phyloP scores from a whole-genome alignment of 2,329 filamentous ascomycete species.

The Xylaria sp. region DNA sequence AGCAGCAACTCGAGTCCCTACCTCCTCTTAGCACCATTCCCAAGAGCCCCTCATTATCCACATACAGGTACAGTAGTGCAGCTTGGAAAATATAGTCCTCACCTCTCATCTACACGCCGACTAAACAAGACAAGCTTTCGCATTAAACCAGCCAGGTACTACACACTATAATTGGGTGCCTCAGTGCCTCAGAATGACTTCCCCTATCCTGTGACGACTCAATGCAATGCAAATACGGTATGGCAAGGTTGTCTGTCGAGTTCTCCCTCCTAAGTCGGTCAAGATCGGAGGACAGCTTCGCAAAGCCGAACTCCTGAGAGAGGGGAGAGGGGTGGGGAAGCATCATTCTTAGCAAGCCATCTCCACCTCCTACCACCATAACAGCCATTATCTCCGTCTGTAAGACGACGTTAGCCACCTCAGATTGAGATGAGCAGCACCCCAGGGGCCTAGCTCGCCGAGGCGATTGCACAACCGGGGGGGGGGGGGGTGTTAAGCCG shows the following conservation, averaged over 20 bases:
- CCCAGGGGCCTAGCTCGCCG: slow-evolving; percentile 36
- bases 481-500: slow-evolving; percentile 32
- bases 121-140: no score
- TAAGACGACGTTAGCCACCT: slow-evolving; percentile 38
- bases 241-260: slow-evolving; percentile 31
- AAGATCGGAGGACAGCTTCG: slow-evolving; percentile 33
- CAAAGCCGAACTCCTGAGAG: slow-evolving; percentile 11
- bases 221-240: slow-evolving; percentile 12
- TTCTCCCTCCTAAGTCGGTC: slow-evolving; percentile 31
- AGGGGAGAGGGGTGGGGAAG: slow-evolving; percentile 35
- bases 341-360: slow-evolving; percentile 36
- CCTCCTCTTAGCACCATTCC: slow-evolving; percentile 30
- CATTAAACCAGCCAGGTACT: slow-evolving; percentile 28
- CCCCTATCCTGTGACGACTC: slow-evolving; percentile 7
- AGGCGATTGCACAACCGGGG: slow-evolving; percentile 34
- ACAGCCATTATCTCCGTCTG: slow-evolving; percentile 42
- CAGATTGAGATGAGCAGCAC: slow-evolving; percentile 42
- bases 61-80: slow-evolving; percentile 11
- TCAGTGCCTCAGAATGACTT: slow-evolving; percentile 2
- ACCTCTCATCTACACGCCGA: slow-evolving; percentile 33
- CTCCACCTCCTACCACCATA: slow-evolving; percentile 35
- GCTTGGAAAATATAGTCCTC: slow-evolving; percentile 27
- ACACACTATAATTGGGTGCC: slow-evolving; percentile 1
- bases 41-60: slow-evolving; percentile 37
- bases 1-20: slow-evolving; percentile 37